Conservation (phyloP, 1,284 basidiomycete genomes). For the Polyporus tsugae region DNA sequence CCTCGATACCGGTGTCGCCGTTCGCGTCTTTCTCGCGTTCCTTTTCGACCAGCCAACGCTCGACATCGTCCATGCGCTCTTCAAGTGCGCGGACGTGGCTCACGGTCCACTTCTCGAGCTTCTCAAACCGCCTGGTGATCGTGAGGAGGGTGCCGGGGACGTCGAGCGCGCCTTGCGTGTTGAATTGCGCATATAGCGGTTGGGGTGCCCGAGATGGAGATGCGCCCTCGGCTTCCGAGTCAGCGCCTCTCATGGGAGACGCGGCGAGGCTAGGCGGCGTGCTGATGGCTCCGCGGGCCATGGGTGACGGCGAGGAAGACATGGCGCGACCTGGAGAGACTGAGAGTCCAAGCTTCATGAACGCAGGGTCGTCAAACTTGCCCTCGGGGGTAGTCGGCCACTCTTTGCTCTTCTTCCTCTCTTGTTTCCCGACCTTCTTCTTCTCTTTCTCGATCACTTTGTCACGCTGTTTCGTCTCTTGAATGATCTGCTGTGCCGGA, state of each 20-base stretch:
- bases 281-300: constrained; percentile 51
- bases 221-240: constrained; percentile 44
- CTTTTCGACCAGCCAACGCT: constrained; percentile 82
- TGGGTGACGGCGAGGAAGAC: constrained; percentile 63
- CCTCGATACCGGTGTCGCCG: constrained; percentile 36
- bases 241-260: constrained; percentile 58
- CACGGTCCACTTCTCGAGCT: constrained; percentile 86
- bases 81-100: constrained; percentile 83
- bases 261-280: constrained; percentile 67
- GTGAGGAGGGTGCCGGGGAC: constrained; percentile 73
- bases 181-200: constrained; percentile 79
- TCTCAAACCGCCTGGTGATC: constrained; percentile 79
- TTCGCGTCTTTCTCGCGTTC: constrained; percentile 52
- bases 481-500: constrained; percentile 80
- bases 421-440: constrained; percentile 51
- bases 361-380: constrained; percentile 64
- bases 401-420: constrained; percentile 45
- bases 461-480: constrained; percentile 72
- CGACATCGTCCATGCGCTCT: constrained; percentile 85
- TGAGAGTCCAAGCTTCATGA: constrained; percentile 58
- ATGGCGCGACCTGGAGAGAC: constrained; percentile 49
- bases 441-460: constrained; percentile 59
- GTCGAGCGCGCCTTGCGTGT: constrained; percentile 71
- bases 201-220: constrained; percentile 69
- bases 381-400: constrained; percentile 62